Base-by-base conservation (phyloP, 2,329 filamentous ascomycete genomes). In the Plectosphaerella plurivora region DNA sequence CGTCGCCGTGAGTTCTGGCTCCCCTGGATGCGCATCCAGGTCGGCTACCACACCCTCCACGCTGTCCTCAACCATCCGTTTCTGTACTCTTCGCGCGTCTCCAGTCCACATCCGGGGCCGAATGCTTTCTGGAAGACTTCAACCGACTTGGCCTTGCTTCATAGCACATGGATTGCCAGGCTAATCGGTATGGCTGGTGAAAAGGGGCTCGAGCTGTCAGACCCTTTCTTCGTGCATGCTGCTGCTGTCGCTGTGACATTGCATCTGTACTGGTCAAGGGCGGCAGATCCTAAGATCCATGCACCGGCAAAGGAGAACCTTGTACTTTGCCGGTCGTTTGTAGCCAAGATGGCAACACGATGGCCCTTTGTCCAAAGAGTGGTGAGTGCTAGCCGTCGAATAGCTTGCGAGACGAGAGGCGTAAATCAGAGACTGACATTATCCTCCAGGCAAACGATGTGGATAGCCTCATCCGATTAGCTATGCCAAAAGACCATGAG, bases 21-120 rank as follows among this genome's bases (percentile, higher is more conserved):
- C 4, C 51, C 51, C 6, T 52, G 51, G 51, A 22, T 52, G 18
- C 42, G 41, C 37, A 44, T 44, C 16, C 51, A 52, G 51, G 37
- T 52, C 25, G 16, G 25, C 28, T 52, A 52, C 28, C 51, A 52
- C 37, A 24, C 51, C 14, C 35, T 52, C 6, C 51, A 49, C 39
- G 49, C 45, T n/a, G 47, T 52, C 20, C 39, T 52, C 16, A 52
- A 52, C 20, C 51, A 52, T 33, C 51, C 51, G 15, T 52, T 52
- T 25, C 37, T 52, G 10, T 52, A 49, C 39, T 52, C 51, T 12
- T 39, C 44, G 9, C 37, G 48, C 22, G 41, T 44, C n/a, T 44
- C 41, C n/a, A 44, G 18, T 5, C 41, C 8, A 3, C 16, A 12
- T 16, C 41, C 41, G 11, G 42, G 37, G 3, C 48, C 45, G 10